These are phyloP conservation scores for Suillus paluster DNA, from an alignment of 768 basidiomycete genomes.

Conservation along the genomic window DNA sequence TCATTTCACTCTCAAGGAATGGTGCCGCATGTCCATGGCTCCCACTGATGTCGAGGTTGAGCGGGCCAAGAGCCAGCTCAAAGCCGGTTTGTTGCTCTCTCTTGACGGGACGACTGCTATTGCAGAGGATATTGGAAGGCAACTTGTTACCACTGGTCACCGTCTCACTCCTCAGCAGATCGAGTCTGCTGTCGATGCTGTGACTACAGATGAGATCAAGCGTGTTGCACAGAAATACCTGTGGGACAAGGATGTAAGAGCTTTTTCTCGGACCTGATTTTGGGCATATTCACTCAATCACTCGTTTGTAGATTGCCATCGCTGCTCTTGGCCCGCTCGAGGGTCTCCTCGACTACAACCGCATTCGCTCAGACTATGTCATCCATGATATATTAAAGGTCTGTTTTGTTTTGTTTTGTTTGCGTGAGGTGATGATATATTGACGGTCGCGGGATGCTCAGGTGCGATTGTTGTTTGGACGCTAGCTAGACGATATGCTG, in stretches of 20 bases:
- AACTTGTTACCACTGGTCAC: conserved; percentile 91
- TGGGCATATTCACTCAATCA: conserved; percentile 11
- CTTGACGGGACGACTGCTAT: conserved; percentile 96
- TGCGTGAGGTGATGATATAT: neutral
- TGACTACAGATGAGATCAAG: conserved; percentile 87
- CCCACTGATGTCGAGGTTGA: conserved; percentile 90
- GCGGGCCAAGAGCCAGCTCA: conserved; percentile 97
- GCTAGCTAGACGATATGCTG: conserved; percentile 25
- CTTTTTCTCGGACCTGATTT: conserved; percentile 6
- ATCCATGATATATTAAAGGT: conserved; percentile 67
- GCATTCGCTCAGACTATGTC: conserved; percentile 84
- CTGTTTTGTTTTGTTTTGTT: neutral
- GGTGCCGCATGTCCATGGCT: conserved; percentile 91
- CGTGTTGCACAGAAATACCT: conserved; percentile 95
- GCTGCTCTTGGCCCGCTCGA: conserved; percentile 91
- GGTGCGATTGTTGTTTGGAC: conserved; percentile 4
- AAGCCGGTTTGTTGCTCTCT: conserved; percentile 87
- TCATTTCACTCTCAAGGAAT: conserved; percentile 95
- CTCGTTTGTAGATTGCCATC: conserved; percentile 65
- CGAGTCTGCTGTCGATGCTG: conserved; percentile 89
- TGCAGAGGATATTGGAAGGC: conserved; percentile 98
- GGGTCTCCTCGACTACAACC: conserved; percentile 94
- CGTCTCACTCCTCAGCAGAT: conserved; percentile 92
- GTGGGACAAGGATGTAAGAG: conserved; percentile 91
- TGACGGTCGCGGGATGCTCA: neutral